These are phyloP conservation scores for Pisolithus tinctorius DNA, from an alignment of 768 basidiomycete species.

Conservation along the genomic window DNA sequence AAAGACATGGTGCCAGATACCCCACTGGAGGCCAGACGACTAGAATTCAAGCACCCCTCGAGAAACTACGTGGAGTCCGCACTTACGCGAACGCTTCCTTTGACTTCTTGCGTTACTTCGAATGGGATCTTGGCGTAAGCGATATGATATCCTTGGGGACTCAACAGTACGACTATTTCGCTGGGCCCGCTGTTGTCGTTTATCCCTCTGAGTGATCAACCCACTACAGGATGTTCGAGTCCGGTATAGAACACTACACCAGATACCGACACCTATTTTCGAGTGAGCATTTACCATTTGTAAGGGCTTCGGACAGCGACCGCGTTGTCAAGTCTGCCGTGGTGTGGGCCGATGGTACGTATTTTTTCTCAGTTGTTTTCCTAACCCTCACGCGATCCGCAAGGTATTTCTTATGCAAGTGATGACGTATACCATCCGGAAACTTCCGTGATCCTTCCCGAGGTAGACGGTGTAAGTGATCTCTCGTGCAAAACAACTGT, in stretches of 20 bases:
- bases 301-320: conserved; percentile 41
- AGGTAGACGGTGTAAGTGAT: conserved; percentile 37
- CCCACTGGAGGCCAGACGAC: conserved; percentile 49
- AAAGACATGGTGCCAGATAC: conserved; percentile 76
- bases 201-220: background rate
- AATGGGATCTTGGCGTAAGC: conserved; percentile 49
- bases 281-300: conserved; percentile 42
- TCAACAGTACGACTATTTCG: conserved; percentile 51
- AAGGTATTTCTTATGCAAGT: conserved; percentile 59
- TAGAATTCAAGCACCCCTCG: conserved; percentile 40
- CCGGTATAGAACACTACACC: conserved; percentile 45
- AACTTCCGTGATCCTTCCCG: conserved; percentile 49
- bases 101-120: conserved; percentile 52
- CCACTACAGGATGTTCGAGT: conserved; percentile 36
- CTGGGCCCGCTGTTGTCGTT: background rate
- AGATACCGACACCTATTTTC: conserved; percentile 49
- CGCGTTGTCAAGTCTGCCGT: conserved; percentile 62
- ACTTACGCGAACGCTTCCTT: conserved; percentile 40
- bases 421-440: conserved; percentile 36
- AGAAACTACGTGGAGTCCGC: conserved; percentile 45
- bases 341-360: conserved; percentile 62
- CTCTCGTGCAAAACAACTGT: background rate
- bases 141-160: conserved; percentile 66
- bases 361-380: background rate
- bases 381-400: conserved; percentile 1